phyloP scores from a whole-genome alignment of 2,329 filamentous ascomycete species.

The Penicillium sp. region DNA sequence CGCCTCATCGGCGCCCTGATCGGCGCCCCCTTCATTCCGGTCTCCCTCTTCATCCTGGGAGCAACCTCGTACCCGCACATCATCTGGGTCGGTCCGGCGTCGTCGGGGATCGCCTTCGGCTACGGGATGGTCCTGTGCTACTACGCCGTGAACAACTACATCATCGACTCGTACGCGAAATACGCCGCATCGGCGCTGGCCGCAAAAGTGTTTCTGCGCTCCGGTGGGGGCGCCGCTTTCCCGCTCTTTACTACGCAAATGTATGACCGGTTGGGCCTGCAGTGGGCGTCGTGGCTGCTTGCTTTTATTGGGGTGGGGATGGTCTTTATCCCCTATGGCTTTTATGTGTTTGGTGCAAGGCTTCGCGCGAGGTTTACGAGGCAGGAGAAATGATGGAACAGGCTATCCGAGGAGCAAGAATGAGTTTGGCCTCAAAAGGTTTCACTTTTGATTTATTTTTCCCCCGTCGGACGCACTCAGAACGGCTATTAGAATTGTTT shows the following conservation, averaged over 20 bases:
- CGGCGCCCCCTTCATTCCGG: slow-evolving; percentile 70
- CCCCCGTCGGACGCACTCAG: too few species aligned
- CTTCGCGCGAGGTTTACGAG: background rate
- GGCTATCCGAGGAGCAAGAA: too few species aligned
- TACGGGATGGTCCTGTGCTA: slow-evolving; percentile 81
- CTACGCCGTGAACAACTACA: slow-evolving; percentile 74
- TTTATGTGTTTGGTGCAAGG: background rate
- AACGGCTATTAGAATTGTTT: too few species aligned
- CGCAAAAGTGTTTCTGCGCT: background rate
- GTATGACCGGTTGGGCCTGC: background rate
- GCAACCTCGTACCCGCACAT: slow-evolving; percentile 65
- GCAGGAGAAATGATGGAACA: background rate
- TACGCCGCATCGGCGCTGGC: slow-evolving; percentile 1
- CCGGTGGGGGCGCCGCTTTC: background rate
- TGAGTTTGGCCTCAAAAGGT: too few species aligned
- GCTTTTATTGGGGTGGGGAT: background rate
- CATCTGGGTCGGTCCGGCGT: slow-evolving; percentile 59
- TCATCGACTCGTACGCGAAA: slow-evolving; percentile 2
- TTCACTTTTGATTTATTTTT: too few species aligned
- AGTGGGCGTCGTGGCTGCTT: background rate
- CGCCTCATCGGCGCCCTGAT: slow-evolving; percentile 77
- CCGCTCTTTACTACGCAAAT: slow-evolving; percentile 4
- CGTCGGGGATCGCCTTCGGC: slow-evolving; percentile 70
- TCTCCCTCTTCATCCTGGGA: slow-evolving; percentile 66
- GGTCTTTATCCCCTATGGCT: background rate